Conservation (phyloP, 2,329 filamentous ascomycete species). For the Aspergillus fumigatus region DNA sequence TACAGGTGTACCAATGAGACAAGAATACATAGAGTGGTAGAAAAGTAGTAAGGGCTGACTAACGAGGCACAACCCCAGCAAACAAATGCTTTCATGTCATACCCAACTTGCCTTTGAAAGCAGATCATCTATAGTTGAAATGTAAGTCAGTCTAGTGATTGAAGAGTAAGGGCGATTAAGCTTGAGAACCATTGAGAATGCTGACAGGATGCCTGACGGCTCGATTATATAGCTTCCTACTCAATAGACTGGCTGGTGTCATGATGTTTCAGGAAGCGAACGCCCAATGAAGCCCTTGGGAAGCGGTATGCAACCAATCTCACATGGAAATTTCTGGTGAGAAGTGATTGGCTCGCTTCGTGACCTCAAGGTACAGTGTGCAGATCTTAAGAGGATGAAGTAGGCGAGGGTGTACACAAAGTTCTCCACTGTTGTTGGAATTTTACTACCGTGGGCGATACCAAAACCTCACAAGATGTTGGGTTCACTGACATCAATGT, state of each 20-base stretch:
- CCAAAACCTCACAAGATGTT: slow-evolving; percentile 43
- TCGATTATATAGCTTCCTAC: background rate
- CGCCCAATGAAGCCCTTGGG: background rate
- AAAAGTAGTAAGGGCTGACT: background rate
- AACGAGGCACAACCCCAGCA: background rate
- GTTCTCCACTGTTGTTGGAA: slow-evolving; percentile 42
- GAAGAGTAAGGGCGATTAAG: background rate
- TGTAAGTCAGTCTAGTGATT: background rate
- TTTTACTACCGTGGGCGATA: slow-evolving; percentile 37
- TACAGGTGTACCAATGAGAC: background rate
- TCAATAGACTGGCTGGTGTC: background rate
- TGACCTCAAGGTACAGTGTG: slow-evolving; percentile 13
- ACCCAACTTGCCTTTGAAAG: background rate
- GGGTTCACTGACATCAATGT: slow-evolving; percentile 41
- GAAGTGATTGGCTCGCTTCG: slow-evolving; percentile 5
- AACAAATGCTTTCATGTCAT: background rate
- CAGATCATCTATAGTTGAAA: background rate
- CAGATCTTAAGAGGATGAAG: slow-evolving; percentile 39
- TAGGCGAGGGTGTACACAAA: slow-evolving; percentile 43
- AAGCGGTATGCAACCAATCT: background rate
- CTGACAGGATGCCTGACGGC: background rate
- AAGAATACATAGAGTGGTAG: background rate
- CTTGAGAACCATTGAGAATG: background rate
- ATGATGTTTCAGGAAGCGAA: background rate
- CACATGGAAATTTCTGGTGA: background rate